Conservation (phyloP, 1,139 yeast species). For the Saccharomyces hybrid region DNA sequence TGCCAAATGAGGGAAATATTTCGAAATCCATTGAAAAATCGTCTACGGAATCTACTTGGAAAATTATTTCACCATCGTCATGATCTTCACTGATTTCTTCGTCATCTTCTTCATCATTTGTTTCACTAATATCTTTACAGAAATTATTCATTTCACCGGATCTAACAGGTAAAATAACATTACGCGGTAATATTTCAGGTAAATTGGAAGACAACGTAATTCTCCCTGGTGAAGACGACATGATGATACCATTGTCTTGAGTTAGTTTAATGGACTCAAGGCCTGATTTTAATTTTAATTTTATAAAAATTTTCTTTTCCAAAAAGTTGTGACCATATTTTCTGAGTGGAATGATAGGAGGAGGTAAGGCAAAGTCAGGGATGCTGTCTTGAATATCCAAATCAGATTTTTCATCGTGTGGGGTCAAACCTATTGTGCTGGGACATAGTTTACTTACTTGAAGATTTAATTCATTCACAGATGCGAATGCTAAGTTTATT, state of each 20-base stretch:
- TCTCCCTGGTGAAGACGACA: constrained; percentile 46
- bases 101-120: constrained; percentile 5
- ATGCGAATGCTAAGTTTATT: constrained; percentile 14
- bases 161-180: constrained; percentile 58
- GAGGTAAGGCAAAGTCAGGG: constrained; percentile 88
- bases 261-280: constrained; percentile 51
- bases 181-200: constrained; percentile 77
- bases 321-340: constrained; percentile 93
- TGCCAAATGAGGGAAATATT: constrained; percentile 89
- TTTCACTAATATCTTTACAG: background rate
- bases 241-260: constrained; percentile 36
- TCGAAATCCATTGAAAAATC: constrained; percentile 82
- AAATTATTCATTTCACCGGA: background rate
- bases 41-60: constrained; percentile 77
- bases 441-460: constrained; percentile 17
- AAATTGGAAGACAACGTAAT: constrained; percentile 68
- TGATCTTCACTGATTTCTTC: constrained; percentile 31
- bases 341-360: constrained; percentile 88
- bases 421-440: constrained; percentile 11
- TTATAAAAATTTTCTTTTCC: constrained; percentile 80
- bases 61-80: constrained; percentile 68
- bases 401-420: constrained; percentile 6
- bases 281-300: constrained; percentile 59
- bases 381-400: constrained; percentile 38
- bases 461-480: constrained; percentile 8